Conservation (phyloP, 2,329 filamentous ascomycete genomes). For the Aspergillus terreus region DNA sequence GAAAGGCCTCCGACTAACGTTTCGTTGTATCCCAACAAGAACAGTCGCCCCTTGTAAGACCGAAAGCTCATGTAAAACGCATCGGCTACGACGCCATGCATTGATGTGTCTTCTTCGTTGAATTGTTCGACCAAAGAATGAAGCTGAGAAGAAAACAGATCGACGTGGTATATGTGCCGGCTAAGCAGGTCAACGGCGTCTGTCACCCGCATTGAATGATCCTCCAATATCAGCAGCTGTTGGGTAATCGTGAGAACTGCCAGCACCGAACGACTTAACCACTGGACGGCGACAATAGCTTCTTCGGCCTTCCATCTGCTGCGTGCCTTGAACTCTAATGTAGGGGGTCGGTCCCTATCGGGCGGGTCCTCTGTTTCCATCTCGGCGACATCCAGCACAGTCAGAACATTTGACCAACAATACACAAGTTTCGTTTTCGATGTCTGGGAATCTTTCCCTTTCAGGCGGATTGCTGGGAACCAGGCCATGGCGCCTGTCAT, state of each 20-base stretch:
- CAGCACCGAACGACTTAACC: slow-evolving; percentile 90
- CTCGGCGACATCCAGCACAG: slow-evolving; percentile 83
- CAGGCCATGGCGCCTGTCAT: slow-evolving; percentile 93
- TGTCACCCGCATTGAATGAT: slow-evolving; percentile 81
- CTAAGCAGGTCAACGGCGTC: slow-evolving; percentile 90
- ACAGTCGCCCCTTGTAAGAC: slow-evolving; percentile 88
- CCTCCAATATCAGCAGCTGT: slow-evolving; percentile 86
- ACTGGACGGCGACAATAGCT: slow-evolving; percentile 92
- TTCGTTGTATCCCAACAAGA: slow-evolving; percentile 90
- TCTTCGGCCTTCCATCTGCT: slow-evolving; percentile 93
- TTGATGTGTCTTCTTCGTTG: slow-evolving; percentile 78
- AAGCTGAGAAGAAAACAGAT: slow-evolving; percentile 85
- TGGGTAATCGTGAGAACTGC: slow-evolving; percentile 93
- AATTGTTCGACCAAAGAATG: slow-evolving; percentile 80
- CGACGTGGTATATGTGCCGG: slow-evolving; percentile 86
- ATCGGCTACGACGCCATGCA: slow-evolving; percentile 95
- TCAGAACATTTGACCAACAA: slow-evolving; percentile 98
- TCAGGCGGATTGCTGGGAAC: slow-evolving; percentile 94
- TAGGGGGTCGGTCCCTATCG: slow-evolving; percentile 73
- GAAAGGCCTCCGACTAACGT: slow-evolving; percentile 86
- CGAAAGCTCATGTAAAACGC: slow-evolving; percentile 98
- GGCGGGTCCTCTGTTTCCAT: slow-evolving; percentile 53
- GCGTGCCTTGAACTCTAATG: slow-evolving; percentile 73
- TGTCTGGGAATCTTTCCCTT: slow-evolving; percentile 64
- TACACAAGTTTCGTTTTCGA: slow-evolving; percentile 84